Base-by-base conservation (phyloP, 306 rosid species). In the Malus sieversii region DNA sequence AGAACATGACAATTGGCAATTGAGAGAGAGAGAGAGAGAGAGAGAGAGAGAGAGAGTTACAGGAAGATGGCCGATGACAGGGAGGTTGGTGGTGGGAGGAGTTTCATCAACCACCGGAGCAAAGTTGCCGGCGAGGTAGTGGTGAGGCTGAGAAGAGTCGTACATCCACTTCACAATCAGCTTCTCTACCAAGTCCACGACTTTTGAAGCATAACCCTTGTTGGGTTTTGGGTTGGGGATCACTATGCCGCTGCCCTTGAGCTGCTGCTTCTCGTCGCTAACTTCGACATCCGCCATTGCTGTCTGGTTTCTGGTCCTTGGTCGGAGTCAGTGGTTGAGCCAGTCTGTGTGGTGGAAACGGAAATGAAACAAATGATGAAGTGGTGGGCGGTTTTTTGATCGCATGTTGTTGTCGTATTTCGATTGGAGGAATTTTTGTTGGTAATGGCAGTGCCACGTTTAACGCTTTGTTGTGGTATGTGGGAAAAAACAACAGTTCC, bases 71-170 rank as follows among this genome's bases (percentile, higher is more conserved):
- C 99, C 99, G 68, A 72, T 77, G 18, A 95, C 86, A 23, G 70
- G 78, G 35, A 95, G 97, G 66, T 90, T 73, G 72, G 27, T 83
- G n/a, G 84, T 79, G 14, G 97, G 97, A 78, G 97, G 93, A 15
- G 97, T 95, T 68, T 95, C 80, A 10, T 95, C 80, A 10, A n/a
- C 48, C 14, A 89, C 87, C 27, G 99, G 97, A 78, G 93, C 88
- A 27, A 89, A 92, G 82, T 95, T 95, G 23, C 93, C 93, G 44
- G 88, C 18, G 72, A 95, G 97, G 85, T 90, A 89, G 63, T 83
- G 96, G 53, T 78, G 96, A 32, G 97, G 92, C 58, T 63, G 82
- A 19, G 97, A 84, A 75, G 89, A 42, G 46, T 86, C 93, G 75
- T 87, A 81, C 84, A 89, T 80, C 6, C 83, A 72, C 96, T 86